Base-by-base conservation (phyloP, 306 rosid species). In the Senna tora region DNA sequence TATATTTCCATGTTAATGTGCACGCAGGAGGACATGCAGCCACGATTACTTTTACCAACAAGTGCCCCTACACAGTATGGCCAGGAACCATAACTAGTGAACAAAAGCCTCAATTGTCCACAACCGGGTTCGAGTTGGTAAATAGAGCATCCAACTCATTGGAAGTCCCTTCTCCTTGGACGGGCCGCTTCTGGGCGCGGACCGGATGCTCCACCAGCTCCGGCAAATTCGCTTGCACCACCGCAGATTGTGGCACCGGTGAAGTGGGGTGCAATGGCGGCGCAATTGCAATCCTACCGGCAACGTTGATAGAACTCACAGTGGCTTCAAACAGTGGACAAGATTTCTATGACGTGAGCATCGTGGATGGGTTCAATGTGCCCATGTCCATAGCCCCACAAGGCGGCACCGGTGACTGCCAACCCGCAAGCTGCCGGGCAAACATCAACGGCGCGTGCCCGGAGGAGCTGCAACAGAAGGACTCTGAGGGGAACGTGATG, bases 301-400 rank as follows among this genome's bases (percentile, higher is more conserved):
- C 89, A 3, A 75, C 77, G 0, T 30, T 85, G 2, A 58, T 72
- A 0, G 95, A 91, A 59, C 75, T 91, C 5, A 81, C 89, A 1
- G 25, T 83, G 0, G 77, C 71, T 0, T 1, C 50, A 1, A 71
- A 56, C 13, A 81, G 84, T 1, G 90, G 89, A 45, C 90, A 83
- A 64, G 95, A 91, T 62, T 85, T 73, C 80, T 91, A 85, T 38
- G 92, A 87, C n/a, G 67, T 88, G 1, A 90, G 92, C 71, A 83
- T 76, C 39, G 92, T 88, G 0, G 92, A 88, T 10, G 93, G 93
- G 17, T 90, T 86, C 81, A 90, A 90, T 65, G 33, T 90, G 41
- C 93, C 91, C 0, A 52, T 90, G 28, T 77, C 87, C 0, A 21
- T 88, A 2, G 56, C 78, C 1, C 83, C 93, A 1, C 75, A 67